Evolutionary conservation across 176 grass and related monocot species (phyloP), one percentile per base, ranked within the genome.

Genomic region (Musa itinerans): DNA sequence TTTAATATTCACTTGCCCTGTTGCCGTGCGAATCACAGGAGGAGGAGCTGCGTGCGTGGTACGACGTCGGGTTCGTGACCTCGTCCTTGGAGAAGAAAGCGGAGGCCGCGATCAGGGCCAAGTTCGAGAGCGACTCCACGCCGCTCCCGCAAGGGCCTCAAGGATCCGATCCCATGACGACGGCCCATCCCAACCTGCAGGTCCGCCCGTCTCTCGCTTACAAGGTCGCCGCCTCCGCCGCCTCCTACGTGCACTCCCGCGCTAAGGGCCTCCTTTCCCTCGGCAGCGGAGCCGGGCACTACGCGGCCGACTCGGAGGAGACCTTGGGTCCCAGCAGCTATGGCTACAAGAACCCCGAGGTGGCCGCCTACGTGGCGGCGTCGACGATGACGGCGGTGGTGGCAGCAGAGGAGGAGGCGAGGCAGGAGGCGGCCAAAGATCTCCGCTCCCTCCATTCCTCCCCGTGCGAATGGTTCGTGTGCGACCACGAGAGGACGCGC

Each of bases 311-410:
- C 58, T 57, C 43, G 3, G 3, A 16, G 16, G 57, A 11, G 11
- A 63, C 2, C 7, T 16, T 11, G 43, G 8, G 11, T 20, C 15
- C 68, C 19, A n/a, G 71, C 8, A 24, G 56, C 12, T 51, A 88
- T 26, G 63, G 86, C 17, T 99, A 82, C 82, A 99, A 70, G 15
- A 51, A 92, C 57, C 86, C 95, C 3, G 88, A 92, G 48, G 74
- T 99, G 65, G 95, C 95, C 10, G 90, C 95, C 24, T 94, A 86
- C 80, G 63, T 99, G 79, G 95, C 95, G 15, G 88, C 88, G 11
- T 91, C 95, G 65, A 91, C 95, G 71, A 85, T 99, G 72, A 99
- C 95, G 73, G 95, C 90, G n/a, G 84, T 99, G 80, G 95, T 94
- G 80, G 95, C 90, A 17, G 90, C 95, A 0, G 90, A 91, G 81